These are phyloP conservation scores for Drechslera avenae DNA, from an alignment of 2,329 filamentous ascomycete species.

Conservation along the genomic window DNA sequence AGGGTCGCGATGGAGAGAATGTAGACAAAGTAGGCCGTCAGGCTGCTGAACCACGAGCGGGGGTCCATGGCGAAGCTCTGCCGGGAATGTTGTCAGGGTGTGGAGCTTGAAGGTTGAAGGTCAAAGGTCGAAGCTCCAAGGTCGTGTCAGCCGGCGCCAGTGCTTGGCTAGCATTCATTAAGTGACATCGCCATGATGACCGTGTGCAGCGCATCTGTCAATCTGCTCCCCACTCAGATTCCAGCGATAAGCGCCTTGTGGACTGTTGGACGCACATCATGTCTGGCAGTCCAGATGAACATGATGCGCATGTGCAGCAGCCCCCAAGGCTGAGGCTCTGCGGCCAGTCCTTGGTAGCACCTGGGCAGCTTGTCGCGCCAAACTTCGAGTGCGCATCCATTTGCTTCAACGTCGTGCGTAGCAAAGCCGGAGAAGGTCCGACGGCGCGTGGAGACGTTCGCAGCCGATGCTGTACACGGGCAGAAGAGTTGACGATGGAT, in stretches of 20 bases:
- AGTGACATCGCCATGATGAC: conserved; percentile 19
- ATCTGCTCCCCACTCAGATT: not conserved
- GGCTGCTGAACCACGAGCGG: conserved; percentile 49
- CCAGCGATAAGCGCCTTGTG: conserved; percentile 1
- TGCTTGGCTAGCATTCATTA: conserved; percentile 6
- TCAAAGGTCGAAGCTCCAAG: not conserved
- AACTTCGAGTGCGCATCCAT: not conserved
- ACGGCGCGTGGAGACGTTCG: conserved; percentile 9
- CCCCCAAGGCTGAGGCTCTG: conserved; percentile 11
- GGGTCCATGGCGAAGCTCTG: conserved; percentile 42
- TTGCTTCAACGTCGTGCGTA: no score
- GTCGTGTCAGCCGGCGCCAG: conserved; percentile 11
- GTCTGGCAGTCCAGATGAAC: not conserved
- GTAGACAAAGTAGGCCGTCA: conserved; percentile 79
- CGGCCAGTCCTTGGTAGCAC: conserved; percentile 3
- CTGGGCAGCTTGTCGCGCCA: not conserved
- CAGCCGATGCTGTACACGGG: conserved; percentile 8
- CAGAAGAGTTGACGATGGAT: not conserved
- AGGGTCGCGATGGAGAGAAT: conserved; percentile 77
- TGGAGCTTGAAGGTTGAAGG: not conserved
- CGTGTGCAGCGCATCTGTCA: conserved; percentile 15
- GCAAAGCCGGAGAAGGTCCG: conserved; percentile 6
- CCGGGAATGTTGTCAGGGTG: conserved; percentile 11
- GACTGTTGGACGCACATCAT: not conserved
- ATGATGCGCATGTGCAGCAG: not conserved